Percentiles rank a stretch among this genome's conserved stretches.
These are phyloP conservation scores for Pythium oligandrum DNA, from an alignment of 352 stramenopile species.

Conservation along the genomic window DNA sequence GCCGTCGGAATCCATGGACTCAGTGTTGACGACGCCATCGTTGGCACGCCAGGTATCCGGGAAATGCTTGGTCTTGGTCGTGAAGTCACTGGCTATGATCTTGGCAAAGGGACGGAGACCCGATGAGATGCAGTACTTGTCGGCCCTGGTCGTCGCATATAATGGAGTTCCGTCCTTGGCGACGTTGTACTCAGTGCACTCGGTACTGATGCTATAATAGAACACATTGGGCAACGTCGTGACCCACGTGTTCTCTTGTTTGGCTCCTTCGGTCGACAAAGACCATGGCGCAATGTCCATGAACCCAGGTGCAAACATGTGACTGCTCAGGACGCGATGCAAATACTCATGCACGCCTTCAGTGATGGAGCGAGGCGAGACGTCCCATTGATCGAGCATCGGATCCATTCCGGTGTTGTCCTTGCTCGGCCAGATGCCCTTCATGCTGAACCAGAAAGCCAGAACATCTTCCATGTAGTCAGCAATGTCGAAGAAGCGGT, in stretches of 20 bases:
- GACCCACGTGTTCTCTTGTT: slow-evolving; percentile 42
- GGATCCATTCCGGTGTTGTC: slow-evolving; percentile 15
- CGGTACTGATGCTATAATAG: slow-evolving; percentile 51
- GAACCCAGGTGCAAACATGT: slow-evolving; percentile 32
- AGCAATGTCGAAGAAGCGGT: slow-evolving; percentile 1
- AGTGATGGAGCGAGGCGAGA: slow-evolving; percentile 19
- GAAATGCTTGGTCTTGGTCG: slow-evolving; percentile 7
- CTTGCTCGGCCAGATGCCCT: slow-evolving; percentile 1
- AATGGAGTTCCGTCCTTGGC: too few relatives aligned
- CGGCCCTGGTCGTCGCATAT: too few relatives aligned
- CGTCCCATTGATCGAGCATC: slow-evolving; percentile 44
- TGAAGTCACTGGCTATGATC: too few relatives aligned
- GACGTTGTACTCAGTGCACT: slow-evolving; percentile 17
- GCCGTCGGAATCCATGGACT: slow-evolving; percentile 5
- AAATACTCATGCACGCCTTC: slow-evolving; percentile 32
- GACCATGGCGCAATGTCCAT: slow-evolving; percentile 42
- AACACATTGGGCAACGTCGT: slow-evolving; percentile 44
- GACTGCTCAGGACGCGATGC: slow-evolving; percentile 32
- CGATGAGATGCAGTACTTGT: too few relatives aligned
- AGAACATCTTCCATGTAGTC: not conserved
- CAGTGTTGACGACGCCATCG: slow-evolving; percentile 5
- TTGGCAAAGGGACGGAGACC: too few relatives aligned
- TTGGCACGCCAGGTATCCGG: slow-evolving; percentile 18
- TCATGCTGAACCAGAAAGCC: not conserved
- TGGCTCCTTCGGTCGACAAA: slow-evolving; percentile 35